These are phyloP conservation scores for Plasmodium chabaudi DNA, from an alignment of 169 alveolate genomes.

Conservation along the genomic window DNA sequence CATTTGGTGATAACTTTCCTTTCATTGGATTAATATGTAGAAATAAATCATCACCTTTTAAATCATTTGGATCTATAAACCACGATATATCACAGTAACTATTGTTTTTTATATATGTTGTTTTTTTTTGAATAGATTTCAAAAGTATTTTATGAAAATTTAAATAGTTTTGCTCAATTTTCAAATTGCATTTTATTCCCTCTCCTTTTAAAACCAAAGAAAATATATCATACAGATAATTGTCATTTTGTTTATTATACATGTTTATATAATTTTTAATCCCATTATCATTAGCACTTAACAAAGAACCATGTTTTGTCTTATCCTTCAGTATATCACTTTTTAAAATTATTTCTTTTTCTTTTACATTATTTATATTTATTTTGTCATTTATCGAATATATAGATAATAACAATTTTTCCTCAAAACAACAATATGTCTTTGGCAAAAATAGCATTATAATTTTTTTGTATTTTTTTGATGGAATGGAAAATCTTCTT, in stretches of 20 bases:
- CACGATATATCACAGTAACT: conserved; percentile 55
- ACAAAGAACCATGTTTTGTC: neutral
- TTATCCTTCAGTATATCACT: conserved; percentile 5
- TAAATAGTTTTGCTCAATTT: conserved; percentile 29
- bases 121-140: conserved; percentile 46
- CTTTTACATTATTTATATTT: neutral
- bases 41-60: conserved; percentile 6
- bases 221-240: conserved; percentile 29
- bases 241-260: conserved; percentile 28
- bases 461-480: conserved; percentile 54
- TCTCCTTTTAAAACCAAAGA: conserved; percentile 43
- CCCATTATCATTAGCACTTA: neutral
- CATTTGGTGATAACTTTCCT: conserved; percentile 48
- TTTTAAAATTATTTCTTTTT: neutral
- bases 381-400: conserved; percentile 14
- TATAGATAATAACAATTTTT: conserved; percentile 30
- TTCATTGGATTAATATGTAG: conserved; percentile 28
- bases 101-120: conserved; percentile 27
- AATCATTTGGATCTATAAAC: conserved; percentile 48
- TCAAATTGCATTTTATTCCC: conserved; percentile 51
- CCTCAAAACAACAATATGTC: conserved; percentile 4
- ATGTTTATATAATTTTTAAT: conserved; percentile 18
- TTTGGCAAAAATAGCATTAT: conserved; percentile 58
- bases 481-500: conserved; percentile 24
- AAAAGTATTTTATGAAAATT: conserved; percentile 61